Evolutionary conservation across 306 rosid species (phyloP), one percentile per base, ranked within the genome.

Genomic region (Begonia peltatifolia): DNA sequence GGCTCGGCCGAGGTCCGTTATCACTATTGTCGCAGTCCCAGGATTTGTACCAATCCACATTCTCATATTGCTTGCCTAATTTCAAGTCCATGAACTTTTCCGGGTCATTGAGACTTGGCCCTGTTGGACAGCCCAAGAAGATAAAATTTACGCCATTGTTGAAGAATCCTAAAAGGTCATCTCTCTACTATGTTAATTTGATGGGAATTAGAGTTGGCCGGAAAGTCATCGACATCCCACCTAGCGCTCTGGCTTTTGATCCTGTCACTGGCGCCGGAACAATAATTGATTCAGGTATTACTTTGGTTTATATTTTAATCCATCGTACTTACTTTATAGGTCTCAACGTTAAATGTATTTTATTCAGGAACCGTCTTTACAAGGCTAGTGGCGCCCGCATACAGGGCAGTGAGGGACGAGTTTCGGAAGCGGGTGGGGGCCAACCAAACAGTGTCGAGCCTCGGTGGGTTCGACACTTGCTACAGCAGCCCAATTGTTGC

Each of bases 381-480:
- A 9, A 62, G 99, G 10, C 67, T 92, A 35, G 99, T 77, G 23
- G 61, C 52, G 52, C 94, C 99, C 9, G 99, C 68, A 0, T 92
- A 86, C 51, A 47, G 22, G 0, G 96, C 93, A 0, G 83, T 86
- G 14, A 73, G 96, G 15, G 61, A 92, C 12, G 99, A 82, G 66
- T 92, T 92, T 61, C 64, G 88, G 0, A 59, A 84, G 47, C 70
- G 96, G 57, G 79, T 83, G 0, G 70, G 71, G 23, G 20, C 3
- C 3, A 80, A 49, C 10, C 10, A 75, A 4, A n/a, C 60, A 0
- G 78, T 75, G 53, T 72, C 95, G 9, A 17, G 74, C 6, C 68
- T 92, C 1, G 99, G 99, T 12, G 99, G 99, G 14, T 92, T 92
- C 15, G 99, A 92, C 71, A 92, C 99, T 5, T 92, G 99, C 71